Evolutionary conservation across 2,329 filamentous ascomycete species (phyloP), one percentile per base, ranked within the genome.

Genomic region (Chalaropsis ovoidea): DNA sequence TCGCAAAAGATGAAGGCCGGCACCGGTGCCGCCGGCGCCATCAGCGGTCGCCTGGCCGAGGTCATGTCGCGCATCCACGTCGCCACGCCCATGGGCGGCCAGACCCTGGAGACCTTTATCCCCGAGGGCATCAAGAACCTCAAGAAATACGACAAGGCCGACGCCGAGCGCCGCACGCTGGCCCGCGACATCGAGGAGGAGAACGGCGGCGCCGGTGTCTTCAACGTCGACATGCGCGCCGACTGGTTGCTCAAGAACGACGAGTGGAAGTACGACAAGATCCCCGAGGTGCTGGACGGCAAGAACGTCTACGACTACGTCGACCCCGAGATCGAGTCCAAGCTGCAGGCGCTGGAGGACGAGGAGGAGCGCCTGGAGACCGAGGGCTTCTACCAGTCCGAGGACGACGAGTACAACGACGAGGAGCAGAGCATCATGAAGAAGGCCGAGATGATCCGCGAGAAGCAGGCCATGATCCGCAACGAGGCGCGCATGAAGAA

Each of bases 231-330:
- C 73, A 82, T 97, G 72, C 88, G 90, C 75, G 85, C 90, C 73
- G 89, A 94, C 73, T 99, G 95, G 76, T 77, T 91, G 17, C 85
- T 97, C 69, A 90, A 88, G 69, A 85, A 96, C 74, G 84, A 88
- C 52, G 90, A 94, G 67, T 97, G 94, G 94, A 96, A 95, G 76
- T 84, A 96, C 74, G 95, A 99, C 79, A 90, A 89, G 77, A 89
- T 97, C 65, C 94, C 94, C 41, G 94, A 99, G 77, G 82, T 96
- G 61, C 88, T 92, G 76, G 86, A 97, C 73, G 94, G 94, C 76
- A 92, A 93, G 82, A 99, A 99, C 75, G 89, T 99, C 67, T 94
- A 93, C 78, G 94, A 99, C 77, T 99, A 90, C 76, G 86, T 99
- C 73, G 94, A 97, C 72, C 92, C 93, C 0, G 95, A 99, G 65